phyloP scores from a whole-genome alignment of 2,329 filamentous ascomycete species.

The Dendryphion nanum region DNA sequence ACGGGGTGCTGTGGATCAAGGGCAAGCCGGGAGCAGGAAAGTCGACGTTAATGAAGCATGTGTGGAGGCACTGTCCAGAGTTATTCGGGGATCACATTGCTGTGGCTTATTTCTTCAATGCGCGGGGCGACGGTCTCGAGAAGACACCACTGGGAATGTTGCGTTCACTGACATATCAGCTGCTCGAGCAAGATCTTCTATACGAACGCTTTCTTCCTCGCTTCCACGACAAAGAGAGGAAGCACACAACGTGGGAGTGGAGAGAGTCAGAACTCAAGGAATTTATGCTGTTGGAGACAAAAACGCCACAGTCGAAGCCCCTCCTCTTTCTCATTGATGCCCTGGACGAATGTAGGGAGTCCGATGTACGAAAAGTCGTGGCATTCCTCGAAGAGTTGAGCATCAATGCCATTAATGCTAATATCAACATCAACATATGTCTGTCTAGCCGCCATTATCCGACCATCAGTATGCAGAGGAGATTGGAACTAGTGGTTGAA shows the following conservation, averaged over 20 bases:
- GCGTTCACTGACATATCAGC: conserved; percentile 22
- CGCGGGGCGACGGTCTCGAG: conserved; percentile 18
- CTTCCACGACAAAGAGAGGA: conserved; percentile 5
- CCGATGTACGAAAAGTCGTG: conserved; percentile 43
- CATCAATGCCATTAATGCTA: conserved; percentile 12
- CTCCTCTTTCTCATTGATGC: conserved; percentile 38
- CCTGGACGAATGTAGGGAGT: conserved; percentile 49
- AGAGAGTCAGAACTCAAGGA: conserved; percentile 10
- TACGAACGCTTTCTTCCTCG: too few relatives aligned
- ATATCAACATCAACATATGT: conserved; percentile 31
- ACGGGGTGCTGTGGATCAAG: conserved; percentile 49
- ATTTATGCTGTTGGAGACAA: conserved; percentile 18
- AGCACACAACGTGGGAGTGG: conserved; percentile 10
- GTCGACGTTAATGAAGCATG: conserved; percentile 44
- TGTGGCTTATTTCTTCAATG: conserved; percentile 27
- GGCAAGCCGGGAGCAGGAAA: conserved; percentile 41
- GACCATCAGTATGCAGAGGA: conserved; percentile 31
- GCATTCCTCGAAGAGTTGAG: conserved; percentile 41
- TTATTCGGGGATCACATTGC: conserved; percentile 5
- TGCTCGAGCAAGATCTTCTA: conserved; percentile 18
- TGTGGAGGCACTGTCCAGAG: conserved; percentile 5
- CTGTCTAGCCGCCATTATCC: conserved; percentile 52
- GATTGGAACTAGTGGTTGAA: conserved; percentile 33
- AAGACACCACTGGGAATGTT: conserved; percentile 22
- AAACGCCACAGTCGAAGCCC: background rate